These are phyloP conservation scores for Ascocoryne sarcoides DNA, from an alignment of 2,329 filamentous ascomycete genomes.

Conservation along the genomic window DNA sequence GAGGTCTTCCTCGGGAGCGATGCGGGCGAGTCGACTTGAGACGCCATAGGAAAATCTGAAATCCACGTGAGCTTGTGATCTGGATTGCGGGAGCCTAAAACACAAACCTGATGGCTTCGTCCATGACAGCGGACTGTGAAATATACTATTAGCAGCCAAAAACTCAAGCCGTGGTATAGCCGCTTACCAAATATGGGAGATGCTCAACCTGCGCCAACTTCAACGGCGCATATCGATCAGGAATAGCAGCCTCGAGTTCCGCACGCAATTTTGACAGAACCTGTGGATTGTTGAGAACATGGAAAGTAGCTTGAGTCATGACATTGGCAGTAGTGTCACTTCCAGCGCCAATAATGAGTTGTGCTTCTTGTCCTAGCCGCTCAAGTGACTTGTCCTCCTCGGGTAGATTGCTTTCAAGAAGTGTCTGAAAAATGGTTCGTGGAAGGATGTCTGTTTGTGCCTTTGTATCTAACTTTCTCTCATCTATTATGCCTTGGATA, in stretches of 20 bases:
- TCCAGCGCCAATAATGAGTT: conserved; percentile 7
- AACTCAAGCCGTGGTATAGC: neutral
- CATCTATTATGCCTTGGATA: neutral
- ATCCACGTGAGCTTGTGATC: neutral
- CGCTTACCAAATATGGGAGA: conserved; percentile 15
- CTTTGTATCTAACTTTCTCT: conserved; percentile 1
- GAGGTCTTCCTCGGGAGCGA: conserved; percentile 22
- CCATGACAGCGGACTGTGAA: too few species aligned
- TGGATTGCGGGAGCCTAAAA: too few species aligned
- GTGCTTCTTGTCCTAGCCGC: conserved; percentile 4
- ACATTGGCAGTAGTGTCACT: conserved; percentile 5
- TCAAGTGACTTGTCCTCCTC: conserved; percentile 4
- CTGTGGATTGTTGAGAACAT: conserved; percentile 14
- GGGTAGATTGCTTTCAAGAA: conserved; percentile 5
- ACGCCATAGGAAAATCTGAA: conserved; percentile 12
- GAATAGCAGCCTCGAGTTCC: conserved; percentile 11
- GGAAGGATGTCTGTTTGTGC: conserved; percentile 8
- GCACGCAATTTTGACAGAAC: conserved; percentile 9
- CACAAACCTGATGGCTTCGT: too few species aligned
- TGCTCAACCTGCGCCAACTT: conserved; percentile 17
- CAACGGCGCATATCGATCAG: conserved; percentile 1
- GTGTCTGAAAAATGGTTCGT: conserved; percentile 7
- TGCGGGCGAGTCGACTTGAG: conserved; percentile 11
- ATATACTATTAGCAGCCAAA: too few species aligned
- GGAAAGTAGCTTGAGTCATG: conserved; percentile 1